These are phyloP conservation scores for Neurospora cerealis DNA, from an alignment of 495 filamentous ascomycete species.

Conservation along the genomic window DNA sequence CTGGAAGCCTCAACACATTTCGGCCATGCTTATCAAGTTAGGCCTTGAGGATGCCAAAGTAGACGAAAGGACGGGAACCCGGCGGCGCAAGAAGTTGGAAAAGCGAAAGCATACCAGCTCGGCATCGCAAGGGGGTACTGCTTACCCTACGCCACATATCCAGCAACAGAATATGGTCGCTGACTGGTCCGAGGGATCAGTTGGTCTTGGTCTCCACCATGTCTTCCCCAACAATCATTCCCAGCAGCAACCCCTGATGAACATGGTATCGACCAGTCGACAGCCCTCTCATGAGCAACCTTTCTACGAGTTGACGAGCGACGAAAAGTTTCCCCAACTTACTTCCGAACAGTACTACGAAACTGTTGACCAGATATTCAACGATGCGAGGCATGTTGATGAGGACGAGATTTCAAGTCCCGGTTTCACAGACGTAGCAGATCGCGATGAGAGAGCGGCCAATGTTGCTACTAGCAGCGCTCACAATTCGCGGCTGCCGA, in stretches of 20 bases:
- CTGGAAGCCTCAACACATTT: slow-evolving; percentile 28
- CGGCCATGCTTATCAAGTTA: slow-evolving; percentile 28
- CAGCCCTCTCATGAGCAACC: neutral
- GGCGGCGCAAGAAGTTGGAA: slow-evolving; percentile 23
- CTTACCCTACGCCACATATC: neutral
- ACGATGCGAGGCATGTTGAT: neutral
- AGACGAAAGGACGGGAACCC: slow-evolving; percentile 19
- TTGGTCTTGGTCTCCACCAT: neutral
- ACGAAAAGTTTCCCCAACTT: slow-evolving; percentile 11
- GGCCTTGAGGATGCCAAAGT: slow-evolving; percentile 22
- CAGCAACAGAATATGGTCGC: slow-evolving; percentile 8
- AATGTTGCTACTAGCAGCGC: neutral
- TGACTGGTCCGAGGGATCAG: slow-evolving; percentile 12
- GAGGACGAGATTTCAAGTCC: neutral
- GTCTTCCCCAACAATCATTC: neutral
- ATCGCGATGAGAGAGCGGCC: neutral
- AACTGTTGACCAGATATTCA: slow-evolving; percentile 31
- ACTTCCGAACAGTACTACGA: slow-evolving; percentile 31
- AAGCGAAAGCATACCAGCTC: slow-evolving; percentile 24
- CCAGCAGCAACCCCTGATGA: neutral
- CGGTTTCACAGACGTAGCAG: neutral
- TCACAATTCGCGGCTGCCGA: neutral
- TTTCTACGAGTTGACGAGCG: slow-evolving; percentile 10
- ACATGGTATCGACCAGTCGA: neutral
- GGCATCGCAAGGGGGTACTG: neutral